phyloP scores from a whole-genome alignment of 139 green algal species.

The Mesotaenium endlicherianum region DNA sequence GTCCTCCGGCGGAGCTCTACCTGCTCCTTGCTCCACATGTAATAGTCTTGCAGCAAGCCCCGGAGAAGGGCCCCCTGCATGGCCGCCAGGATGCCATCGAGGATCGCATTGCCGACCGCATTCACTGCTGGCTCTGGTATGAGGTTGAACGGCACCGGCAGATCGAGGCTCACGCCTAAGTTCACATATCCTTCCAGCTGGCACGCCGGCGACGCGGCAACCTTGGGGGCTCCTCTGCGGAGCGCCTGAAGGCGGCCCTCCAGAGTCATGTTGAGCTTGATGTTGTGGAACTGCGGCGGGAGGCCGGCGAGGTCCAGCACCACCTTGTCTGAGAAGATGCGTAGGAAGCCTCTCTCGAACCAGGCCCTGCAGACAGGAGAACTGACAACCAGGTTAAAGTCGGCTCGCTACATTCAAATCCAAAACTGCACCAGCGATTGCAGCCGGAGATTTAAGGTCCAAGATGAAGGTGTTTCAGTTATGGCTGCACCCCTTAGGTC shows the following conservation, averaged over 20 bases:
- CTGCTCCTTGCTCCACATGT: not conserved
- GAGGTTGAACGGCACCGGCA: not conserved
- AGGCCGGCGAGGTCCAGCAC: not conserved
- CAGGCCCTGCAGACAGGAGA: not conserved
- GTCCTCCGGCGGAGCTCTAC: too few relatives aligned
- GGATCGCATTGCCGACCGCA: not conserved
- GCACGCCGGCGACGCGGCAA: not conserved
- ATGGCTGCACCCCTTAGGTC: too few relatives aligned
- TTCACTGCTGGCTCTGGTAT: not conserved
- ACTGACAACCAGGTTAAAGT: not conserved
- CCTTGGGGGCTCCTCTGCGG: not conserved
- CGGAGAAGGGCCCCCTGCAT: not conserved
- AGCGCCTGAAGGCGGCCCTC: not conserved
- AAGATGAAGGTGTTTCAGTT: too few relatives aligned
- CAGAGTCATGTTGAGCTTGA: not conserved
- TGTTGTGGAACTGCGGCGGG: not conserved
- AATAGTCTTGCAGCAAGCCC: not conserved
- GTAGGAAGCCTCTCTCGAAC: not conserved
- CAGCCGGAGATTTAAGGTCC: not conserved
- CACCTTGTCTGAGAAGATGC: not conserved
- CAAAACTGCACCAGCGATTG: not conserved
- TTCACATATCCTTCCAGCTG: not conserved
- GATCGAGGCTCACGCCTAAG: not conserved
- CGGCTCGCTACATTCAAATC: too few relatives aligned
- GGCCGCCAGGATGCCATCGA: not conserved